These are phyloP conservation scores for Lizanozyma gosingica DNA, from an alignment of 1,139 yeast species.

Conservation along the genomic window DNA sequence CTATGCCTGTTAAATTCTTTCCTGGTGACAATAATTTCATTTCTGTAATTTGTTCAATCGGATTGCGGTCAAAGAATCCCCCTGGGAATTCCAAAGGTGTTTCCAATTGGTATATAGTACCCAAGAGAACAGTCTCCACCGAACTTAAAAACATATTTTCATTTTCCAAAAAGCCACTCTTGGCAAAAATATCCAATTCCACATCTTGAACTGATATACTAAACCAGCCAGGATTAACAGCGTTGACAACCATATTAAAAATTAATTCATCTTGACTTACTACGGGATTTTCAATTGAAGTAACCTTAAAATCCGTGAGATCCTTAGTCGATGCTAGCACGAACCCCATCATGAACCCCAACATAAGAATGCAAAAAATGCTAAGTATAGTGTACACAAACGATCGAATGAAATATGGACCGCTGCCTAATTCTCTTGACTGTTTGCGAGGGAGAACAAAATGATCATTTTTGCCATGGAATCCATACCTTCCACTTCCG, in stretches of 20 bases:
- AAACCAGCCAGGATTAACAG: conserved; percentile 82
- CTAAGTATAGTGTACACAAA: conserved; percentile 50
- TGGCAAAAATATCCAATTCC: conserved; percentile 83
- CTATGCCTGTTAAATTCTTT: conserved; percentile 41
- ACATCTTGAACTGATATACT: conserved; percentile 56
- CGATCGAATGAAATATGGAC: conserved; percentile 1
- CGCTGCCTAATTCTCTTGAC: conserved; percentile 9
- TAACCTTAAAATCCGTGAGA: conserved; percentile 54
- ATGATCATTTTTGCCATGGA: conserved; percentile 11
- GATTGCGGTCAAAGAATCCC: conserved; percentile 60
- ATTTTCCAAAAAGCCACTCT: conserved; percentile 42
- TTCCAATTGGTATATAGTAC: conserved; percentile 59
- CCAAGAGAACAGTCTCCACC: conserved; percentile 66
- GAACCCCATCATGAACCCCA: conserved; percentile 80
- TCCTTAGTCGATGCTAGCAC: conserved; percentile 83
- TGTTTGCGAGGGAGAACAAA: conserved; percentile 25
- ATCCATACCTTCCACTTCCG: not conserved
- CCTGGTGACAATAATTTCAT: conserved; percentile 74
- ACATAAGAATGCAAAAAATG: conserved; percentile 43
- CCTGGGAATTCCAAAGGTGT: conserved; percentile 71
- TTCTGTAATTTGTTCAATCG: conserved; percentile 52
- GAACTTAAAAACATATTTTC: conserved; percentile 10
- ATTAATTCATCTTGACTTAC: conserved; percentile 81
- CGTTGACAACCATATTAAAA: conserved; percentile 69
- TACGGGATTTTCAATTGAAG: conserved; percentile 57